These are phyloP conservation scores for Cryphonectria naterciae DNA, from an alignment of 2,329 filamentous ascomycete species.

Conservation along the genomic window DNA sequence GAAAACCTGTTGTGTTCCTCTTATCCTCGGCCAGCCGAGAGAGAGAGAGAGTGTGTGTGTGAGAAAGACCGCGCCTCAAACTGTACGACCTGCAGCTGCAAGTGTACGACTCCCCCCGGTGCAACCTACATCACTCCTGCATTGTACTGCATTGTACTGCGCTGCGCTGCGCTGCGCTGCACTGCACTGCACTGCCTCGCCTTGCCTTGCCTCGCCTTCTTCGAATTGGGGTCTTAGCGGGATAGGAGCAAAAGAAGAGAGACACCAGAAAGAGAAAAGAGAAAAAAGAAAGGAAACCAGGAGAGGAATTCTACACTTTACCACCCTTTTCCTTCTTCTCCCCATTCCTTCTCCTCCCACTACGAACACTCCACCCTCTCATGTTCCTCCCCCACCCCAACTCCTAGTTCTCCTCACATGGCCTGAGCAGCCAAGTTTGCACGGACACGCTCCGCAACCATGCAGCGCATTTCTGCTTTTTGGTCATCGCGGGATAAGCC, in stretches of 20 bases:
- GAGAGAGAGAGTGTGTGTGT: neutral
- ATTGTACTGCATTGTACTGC: neutral
- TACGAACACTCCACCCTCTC: conserved; percentile 2
- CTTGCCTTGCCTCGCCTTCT: conserved; percentile 22
- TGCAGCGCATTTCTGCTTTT: conserved; percentile 53
- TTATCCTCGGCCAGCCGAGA: conserved; percentile 4
- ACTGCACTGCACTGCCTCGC: neutral
- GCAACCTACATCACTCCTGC: neutral
- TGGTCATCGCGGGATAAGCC: conserved; percentile 44
- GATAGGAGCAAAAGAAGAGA: neutral
- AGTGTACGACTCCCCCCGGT: neutral
- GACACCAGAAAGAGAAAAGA: neutral
- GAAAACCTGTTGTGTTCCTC: neutral
- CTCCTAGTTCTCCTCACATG: conserved; percentile 26
- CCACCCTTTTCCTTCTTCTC: neutral
- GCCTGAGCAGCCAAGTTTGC: conserved; percentile 21
- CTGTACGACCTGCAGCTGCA: conserved; percentile 3
- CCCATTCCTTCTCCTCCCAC: neutral
- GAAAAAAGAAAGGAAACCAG: neutral
- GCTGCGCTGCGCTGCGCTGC: too few species aligned
- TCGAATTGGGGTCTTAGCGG: neutral
- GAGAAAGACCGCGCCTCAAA: neutral
- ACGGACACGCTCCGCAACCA: conserved; percentile 34
- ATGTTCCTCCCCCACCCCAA: conserved; percentile 29
- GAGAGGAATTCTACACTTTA: neutral